Percentiles rank a stretch among this genome's conserved stretches.
These are phyloP conservation scores for Suillus bovinus DNA, from an alignment of 768 basidiomycete species.

Conservation along the genomic window DNA sequence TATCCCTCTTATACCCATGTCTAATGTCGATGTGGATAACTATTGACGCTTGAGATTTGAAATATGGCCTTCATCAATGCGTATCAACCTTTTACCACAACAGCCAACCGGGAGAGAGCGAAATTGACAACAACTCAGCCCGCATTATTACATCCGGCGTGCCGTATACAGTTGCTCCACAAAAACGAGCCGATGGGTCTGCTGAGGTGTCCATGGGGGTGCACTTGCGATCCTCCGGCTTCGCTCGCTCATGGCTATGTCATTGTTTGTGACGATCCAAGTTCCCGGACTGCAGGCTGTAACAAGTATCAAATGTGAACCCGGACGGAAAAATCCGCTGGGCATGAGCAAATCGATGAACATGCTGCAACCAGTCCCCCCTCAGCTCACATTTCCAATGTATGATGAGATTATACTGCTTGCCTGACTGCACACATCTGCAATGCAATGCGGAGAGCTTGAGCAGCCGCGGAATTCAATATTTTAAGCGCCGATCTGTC, in stretches of 20 bases:
- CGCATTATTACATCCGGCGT: neutral
- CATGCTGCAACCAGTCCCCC: neutral
- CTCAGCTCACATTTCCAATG: neutral
- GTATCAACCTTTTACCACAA: neutral
- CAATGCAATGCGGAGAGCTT: neutral
- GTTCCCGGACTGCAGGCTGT: neutral
- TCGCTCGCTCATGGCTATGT: neutral
- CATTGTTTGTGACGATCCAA: neutral
- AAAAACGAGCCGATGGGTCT: neutral
- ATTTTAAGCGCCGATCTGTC: neutral
- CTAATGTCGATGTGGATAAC: neutral
- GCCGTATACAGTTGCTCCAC: neutral
- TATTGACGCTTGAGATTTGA: neutral
- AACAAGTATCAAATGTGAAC: neutral
- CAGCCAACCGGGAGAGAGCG: neutral
- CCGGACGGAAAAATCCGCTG: neutral
- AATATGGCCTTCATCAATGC: neutral
- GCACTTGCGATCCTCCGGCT: neutral
- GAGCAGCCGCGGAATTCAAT: neutral
- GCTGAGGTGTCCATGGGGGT: neutral
- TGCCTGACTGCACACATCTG: neutral
- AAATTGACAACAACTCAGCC: neutral
- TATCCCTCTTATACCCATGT: constrained; percentile 1
- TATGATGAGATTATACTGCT: neutral
- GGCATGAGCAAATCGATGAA: neutral